phyloP scores from a whole-genome alignment of 768 basidiomycete genomes.

The Tulasnella sp. region DNA sequence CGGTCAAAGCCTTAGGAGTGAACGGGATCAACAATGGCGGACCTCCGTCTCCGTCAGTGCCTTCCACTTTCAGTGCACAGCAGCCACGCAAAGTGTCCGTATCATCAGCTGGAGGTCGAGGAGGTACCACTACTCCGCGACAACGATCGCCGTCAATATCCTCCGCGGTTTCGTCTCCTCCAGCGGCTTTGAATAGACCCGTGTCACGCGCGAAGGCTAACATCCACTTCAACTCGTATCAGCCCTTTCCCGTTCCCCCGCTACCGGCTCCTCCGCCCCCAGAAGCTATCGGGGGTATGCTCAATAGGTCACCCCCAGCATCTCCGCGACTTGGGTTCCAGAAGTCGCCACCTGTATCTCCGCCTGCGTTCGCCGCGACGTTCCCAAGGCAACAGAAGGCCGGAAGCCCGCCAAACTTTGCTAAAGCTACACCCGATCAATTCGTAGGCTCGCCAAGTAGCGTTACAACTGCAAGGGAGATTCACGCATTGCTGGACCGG shows the following conservation, averaged over 20 bases:
- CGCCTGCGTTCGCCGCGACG: background rate
- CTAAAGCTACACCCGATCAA: background rate
- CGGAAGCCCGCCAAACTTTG: background rate
- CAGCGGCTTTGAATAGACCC: background rate
- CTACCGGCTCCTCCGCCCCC: slow-evolving; percentile 16
- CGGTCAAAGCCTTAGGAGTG: background rate
- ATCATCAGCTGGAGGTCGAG: background rate
- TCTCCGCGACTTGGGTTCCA: background rate
- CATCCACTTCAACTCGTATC: slow-evolving; percentile 16
- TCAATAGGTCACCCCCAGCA: slow-evolving; percentile 1
- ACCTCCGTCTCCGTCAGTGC: background rate
- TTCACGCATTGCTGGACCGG: background rate
- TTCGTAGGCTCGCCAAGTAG: background rate
- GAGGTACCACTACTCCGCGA: background rate
- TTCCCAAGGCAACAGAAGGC: background rate
- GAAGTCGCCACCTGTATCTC: background rate
- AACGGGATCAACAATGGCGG: background rate
- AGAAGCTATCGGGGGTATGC: background rate
- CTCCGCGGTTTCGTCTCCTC: background rate
- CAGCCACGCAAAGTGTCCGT: slow-evolving; percentile 5
- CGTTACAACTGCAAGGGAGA: background rate
- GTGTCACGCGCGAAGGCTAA: background rate
- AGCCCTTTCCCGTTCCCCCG: slow-evolving; percentile 13
- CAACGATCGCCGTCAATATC: slow-evolving; percentile 6
- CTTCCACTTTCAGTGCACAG: background rate